phyloP scores from a whole-genome alignment of 371 early-diverging fungal species.

The Mucor lusitanicus region DNA sequence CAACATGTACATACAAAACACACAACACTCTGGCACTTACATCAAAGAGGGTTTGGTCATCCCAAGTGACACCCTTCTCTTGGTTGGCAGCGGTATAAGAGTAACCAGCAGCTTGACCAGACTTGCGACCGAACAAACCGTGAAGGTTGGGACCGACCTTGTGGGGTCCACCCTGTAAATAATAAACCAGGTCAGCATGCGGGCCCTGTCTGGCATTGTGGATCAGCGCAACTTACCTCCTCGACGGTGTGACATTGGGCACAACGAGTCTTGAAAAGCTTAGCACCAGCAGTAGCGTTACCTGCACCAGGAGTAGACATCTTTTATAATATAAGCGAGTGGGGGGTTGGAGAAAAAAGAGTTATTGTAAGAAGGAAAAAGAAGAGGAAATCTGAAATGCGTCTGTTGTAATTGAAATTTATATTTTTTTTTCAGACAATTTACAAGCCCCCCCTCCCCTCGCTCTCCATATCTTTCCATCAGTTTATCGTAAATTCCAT shows the following conservation, averaged over 20 bases:
- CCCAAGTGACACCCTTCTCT: slow-evolving; percentile 86
- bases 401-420: not conserved
- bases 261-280: slow-evolving; percentile 99
- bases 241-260: slow-evolving; percentile 98
- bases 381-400: not conserved
- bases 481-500: not conserved
- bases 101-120: slow-evolving; percentile 88
- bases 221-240: slow-evolving; percentile 46
- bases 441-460: slow-evolving; percentile 22
- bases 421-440: slow-evolving; percentile 7
- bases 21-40: slow-evolving; percentile 8
- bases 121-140: slow-evolving; percentile 90
- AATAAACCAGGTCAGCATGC: not conserved
- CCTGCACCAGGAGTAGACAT: slow-evolving; percentile 38
- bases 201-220: not conserved
- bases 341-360: slow-evolving; percentile 20
- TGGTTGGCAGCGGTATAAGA: slow-evolving; percentile 95
- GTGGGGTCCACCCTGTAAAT: slow-evolving; percentile 79
- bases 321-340: slow-evolving; percentile 20
- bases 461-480: not conserved
- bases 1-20: not conserved
- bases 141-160: slow-evolving; percentile 97
- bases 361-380: slow-evolving; percentile 13
- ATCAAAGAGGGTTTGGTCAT: slow-evolving; percentile 83
- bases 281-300: slow-evolving; percentile 80